Conservation (phyloP, 2,329 filamentous ascomycete species). For the Alternaria sp. region DNA sequence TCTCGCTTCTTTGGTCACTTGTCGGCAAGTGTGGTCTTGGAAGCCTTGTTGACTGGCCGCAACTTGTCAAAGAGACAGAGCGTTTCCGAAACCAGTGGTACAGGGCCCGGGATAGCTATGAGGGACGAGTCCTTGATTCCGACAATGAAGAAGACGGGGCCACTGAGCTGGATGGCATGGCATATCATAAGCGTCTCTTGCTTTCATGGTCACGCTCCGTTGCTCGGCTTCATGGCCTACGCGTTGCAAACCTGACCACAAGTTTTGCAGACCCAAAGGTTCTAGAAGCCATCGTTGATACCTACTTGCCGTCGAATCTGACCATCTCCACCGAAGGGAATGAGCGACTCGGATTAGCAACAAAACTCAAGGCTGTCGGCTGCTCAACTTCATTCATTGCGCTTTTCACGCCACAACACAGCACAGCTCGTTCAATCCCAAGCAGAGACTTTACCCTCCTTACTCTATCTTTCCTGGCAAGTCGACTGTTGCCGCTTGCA, state of each 20-base stretch:
- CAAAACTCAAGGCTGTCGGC: slow-evolving; percentile 52
- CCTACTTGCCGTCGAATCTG: slow-evolving; percentile 56
- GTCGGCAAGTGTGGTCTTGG: slow-evolving; percentile 65
- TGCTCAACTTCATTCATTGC: slow-evolving; percentile 56
- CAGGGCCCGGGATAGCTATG: slow-evolving; percentile 36
- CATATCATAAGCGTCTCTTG: slow-evolving; percentile 55
- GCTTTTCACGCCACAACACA: slow-evolving; percentile 50
- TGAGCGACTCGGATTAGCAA: slow-evolving; percentile 33
- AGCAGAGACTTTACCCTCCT: slow-evolving; percentile 64
- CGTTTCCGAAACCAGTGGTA: slow-evolving; percentile 52
- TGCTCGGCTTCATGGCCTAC: slow-evolving; percentile 56
- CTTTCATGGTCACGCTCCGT: slow-evolving; percentile 65
- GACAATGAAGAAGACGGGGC: slow-evolving; percentile 32
- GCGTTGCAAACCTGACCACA: slow-evolving; percentile 64
- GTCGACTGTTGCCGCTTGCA: slow-evolving; percentile 63
- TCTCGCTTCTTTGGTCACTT: slow-evolving; percentile 67
- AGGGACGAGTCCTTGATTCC: slow-evolving; percentile 45
- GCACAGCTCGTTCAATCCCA: slow-evolving; percentile 53
- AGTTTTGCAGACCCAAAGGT: slow-evolving; percentile 64
- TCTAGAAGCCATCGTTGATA: slow-evolving; percentile 64
- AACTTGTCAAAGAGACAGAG: slow-evolving; percentile 61
- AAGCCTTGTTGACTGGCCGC: slow-evolving; percentile 63
- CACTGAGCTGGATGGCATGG: slow-evolving; percentile 38
- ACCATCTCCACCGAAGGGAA: slow-evolving; percentile 1
- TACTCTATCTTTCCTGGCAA: slow-evolving; percentile 67